Evolutionary conservation across 202 grass and related monocot species (phyloP), one percentile per base, ranked within the genome.

Genomic region (Hordeum pubiflorum): DNA sequence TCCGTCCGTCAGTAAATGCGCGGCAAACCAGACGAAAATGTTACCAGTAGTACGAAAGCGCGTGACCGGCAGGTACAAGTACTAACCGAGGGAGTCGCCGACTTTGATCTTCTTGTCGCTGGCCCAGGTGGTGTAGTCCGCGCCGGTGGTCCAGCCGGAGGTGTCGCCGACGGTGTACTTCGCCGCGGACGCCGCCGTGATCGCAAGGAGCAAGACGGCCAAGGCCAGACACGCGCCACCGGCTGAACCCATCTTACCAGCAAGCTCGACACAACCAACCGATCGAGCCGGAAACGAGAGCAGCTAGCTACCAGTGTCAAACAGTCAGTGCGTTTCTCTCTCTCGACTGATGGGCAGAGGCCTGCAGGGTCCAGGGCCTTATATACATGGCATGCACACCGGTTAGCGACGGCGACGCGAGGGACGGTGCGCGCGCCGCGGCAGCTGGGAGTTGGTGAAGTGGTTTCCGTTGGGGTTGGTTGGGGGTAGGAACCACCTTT

Each of bases 111-210:
- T 88, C 81, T 94, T 93, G 54, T 31, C 82, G 69, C 41, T 83
- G 76, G 86, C 58, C 95, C 95, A 98, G 18, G 80, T 93, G 41
- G 76, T 69, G 84, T 98, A 98, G 24, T 93, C 90, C 3, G 50
- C 14, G 8, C 84, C 83, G 56, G 32, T 89, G 7, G 88, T 81
- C 95, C 95, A 98, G 34, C 95, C 92, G 31, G 88, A 82, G n/a
- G 84, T 41, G 65, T 86, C 95, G 27, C 95, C 95, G 31, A 98
- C 90, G 78, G 90, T 88, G 88, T 94, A 93, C 84, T 83, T 84
- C 0, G 86, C 87, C 23, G 92, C 90, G 6, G 63, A 74, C 4
- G 40, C 86, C 69, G 44, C 58, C 12, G 80, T 10, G 77, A 76
- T 77, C 57, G 82, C 77, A 10, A 98, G 63, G 23, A 94, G 58